These are phyloP conservation scores for Trametes gibbosa DNA, from an alignment of 768 basidiomycete species.

Conservation along the genomic window DNA sequence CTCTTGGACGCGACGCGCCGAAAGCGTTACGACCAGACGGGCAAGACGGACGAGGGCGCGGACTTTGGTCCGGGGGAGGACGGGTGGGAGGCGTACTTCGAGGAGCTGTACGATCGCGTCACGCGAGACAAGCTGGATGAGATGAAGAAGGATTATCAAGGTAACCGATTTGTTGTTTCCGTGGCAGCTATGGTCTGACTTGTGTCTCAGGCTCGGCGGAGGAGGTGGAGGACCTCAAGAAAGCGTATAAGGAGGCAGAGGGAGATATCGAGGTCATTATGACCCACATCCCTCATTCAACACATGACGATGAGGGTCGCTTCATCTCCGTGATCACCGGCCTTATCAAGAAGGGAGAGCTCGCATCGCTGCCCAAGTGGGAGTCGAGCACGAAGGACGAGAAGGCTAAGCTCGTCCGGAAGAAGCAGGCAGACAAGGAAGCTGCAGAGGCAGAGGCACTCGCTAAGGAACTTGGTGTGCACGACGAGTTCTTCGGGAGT, in stretches of 20 bases:
- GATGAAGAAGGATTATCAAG: constrained; percentile 93
- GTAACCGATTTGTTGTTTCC: constrained; percentile 37
- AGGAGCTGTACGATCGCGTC: constrained; percentile 82
- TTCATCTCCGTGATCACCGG: constrained; percentile 68
- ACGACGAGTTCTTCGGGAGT: constrained; percentile 89
- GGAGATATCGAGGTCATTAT: constrained; percentile 84
- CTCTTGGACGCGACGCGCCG: constrained; percentile 75
- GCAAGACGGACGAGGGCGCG: constrained; percentile 79
- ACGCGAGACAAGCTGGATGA: constrained; percentile 87
- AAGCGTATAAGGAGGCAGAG: constrained; percentile 64
- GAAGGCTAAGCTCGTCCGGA: constrained; percentile 70
- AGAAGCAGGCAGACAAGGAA: constrained; percentile 74
- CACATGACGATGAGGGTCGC: constrained; percentile 79
- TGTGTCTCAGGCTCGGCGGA: constrained; percentile 69
- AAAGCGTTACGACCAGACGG: constrained; percentile 80
- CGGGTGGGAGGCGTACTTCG: constrained; percentile 96
- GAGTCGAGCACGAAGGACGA: constrained; percentile 69
- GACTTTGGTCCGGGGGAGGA: constrained; percentile 71
- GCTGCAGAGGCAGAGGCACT: constrained; percentile 79
- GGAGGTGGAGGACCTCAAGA: constrained; percentile 75
- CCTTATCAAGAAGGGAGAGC: constrained; percentile 59
- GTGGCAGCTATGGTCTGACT: neutral
- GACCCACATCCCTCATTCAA: constrained; percentile 82
- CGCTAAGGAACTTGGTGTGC: constrained; percentile 87
- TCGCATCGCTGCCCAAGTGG: constrained; percentile 64